Conservation (phyloP, 345 rosid genomes). For the Firmiana major region DNA sequence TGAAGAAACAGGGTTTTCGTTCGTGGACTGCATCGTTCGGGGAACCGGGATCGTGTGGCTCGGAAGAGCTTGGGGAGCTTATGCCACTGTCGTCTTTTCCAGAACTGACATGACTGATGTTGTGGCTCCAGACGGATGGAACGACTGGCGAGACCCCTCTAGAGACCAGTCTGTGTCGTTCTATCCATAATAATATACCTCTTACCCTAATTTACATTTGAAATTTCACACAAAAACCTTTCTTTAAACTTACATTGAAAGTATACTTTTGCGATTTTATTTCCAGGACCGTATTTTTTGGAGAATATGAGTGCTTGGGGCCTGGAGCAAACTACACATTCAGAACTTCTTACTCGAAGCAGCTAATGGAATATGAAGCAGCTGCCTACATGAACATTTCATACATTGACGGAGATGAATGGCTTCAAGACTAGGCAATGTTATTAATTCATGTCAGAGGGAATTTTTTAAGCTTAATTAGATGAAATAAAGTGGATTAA, state of each 20-base stretch:
- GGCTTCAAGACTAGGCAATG: conserved; percentile 38
- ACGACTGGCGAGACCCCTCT: conserved; percentile 58
- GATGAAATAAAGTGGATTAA: neutral
- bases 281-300: conserved; percentile 63
- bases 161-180: conserved; percentile 56
- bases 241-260: neutral
- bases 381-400: conserved; percentile 47
- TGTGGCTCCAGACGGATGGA: conserved; percentile 64
- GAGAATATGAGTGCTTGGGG: conserved; percentile 63
- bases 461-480: no score
- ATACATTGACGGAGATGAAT: conserved; percentile 61
- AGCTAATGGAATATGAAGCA: conserved; percentile 50
- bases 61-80: conserved; percentile 72
- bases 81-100: conserved; percentile 62
- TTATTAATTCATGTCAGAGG: neutral
- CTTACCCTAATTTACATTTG: neutral
- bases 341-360: conserved; percentile 50
- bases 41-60: conserved; percentile 73
- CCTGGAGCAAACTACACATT: conserved; percentile 46
- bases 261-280: neutral
- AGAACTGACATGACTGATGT: conserved; percentile 57
- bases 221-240: neutral
- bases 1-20: conserved; percentile 68
- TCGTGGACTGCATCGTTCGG: conserved; percentile 49
- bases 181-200: neutral